Evolutionary conservation across 192 early-diverging fungal genomes (phyloP).

Genomic region (Rhizophlyctis rosea): DNA sequence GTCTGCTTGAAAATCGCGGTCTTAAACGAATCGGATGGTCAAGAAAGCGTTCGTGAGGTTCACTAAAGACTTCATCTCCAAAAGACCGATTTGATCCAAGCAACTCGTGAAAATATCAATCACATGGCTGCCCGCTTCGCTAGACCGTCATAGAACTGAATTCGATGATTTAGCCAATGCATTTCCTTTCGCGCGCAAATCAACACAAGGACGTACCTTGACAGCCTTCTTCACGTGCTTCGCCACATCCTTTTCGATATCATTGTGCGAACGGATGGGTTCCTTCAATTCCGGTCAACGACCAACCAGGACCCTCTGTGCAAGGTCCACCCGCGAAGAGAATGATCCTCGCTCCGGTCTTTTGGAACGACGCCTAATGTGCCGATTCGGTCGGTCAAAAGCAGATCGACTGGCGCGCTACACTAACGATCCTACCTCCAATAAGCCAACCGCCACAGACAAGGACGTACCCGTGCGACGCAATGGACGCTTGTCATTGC

Average conservation of each 20-base stretch:
- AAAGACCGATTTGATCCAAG: constrained; percentile 92
- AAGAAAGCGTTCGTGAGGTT: constrained; percentile 89
- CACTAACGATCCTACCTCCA: too few relatives aligned
- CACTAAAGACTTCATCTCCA: constrained; percentile 92
- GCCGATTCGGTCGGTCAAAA: background rate
- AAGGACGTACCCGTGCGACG: constrained; percentile 94
- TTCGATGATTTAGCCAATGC: too few relatives aligned
- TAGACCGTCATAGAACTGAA: constrained; percentile 85
- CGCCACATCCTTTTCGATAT: constrained; percentile 92
- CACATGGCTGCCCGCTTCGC: constrained; percentile 85
- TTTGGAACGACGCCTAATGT: constrained; percentile 75
- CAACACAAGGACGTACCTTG: too few relatives aligned
- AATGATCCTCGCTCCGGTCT: constrained; percentile 89
- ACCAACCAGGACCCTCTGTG: constrained; percentile 97
- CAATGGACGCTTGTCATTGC: constrained; percentile 82
- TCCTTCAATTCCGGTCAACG: constrained; percentile 89
- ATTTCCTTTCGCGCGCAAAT: too few relatives aligned
- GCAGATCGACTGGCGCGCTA: constrained; percentile 1
- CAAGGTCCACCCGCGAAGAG: constrained; percentile 89
- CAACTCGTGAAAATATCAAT: constrained; percentile 98
- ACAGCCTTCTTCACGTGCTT: constrained; percentile 89
- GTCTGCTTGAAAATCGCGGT: constrained; percentile 98
- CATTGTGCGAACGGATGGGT: constrained; percentile 95
- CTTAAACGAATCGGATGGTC: constrained; percentile 92
- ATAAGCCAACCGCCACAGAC: constrained; percentile 84